A percentile compares a stretch with the other conserved stretches of the same genome.
Conservation (phyloP, 208 protist genomes). For the Phytomonas serpens region DNA sequence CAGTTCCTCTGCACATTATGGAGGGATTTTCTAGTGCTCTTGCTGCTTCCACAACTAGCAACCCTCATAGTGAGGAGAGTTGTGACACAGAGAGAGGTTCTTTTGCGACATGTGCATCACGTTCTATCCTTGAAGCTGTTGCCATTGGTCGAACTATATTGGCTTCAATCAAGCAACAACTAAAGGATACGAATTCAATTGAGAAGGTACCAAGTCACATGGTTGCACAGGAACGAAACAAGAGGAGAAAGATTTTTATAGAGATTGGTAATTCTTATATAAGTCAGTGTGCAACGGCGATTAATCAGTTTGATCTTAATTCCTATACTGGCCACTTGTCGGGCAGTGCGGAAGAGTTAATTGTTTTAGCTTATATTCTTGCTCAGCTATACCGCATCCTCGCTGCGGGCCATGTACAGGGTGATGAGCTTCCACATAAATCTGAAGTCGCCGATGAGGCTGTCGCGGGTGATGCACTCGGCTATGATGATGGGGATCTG, state of each 20-base stretch:
- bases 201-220: not conserved
- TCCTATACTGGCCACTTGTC: not conserved
- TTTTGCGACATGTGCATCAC: not conserved
- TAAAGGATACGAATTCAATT: not conserved
- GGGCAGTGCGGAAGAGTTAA: constrained; percentile 1
- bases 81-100: not conserved
- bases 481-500: not conserved
- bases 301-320: not conserved
- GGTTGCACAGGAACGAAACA: not conserved
- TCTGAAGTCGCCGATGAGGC: not conserved
- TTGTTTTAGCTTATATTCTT: constrained; percentile 14
- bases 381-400: constrained; percentile 12
- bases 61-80: not conserved
- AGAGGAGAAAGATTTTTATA: not conserved
- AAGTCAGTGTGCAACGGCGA: not conserved
- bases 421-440: not conserved
- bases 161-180: not conserved
- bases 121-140: not conserved
- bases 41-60: not conserved
- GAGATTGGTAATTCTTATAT: not conserved
- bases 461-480: not conserved
- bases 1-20: constrained; percentile 3
- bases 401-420: not conserved
- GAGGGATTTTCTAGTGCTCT: not conserved
- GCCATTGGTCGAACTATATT: constrained; percentile 1